A percentile compares a stretch with the other conserved stretches of the same genome.
phyloP scores from a whole-genome alignment of 2,329 filamentous ascomycete genomes.

The Apiospora kogelbergensis region DNA sequence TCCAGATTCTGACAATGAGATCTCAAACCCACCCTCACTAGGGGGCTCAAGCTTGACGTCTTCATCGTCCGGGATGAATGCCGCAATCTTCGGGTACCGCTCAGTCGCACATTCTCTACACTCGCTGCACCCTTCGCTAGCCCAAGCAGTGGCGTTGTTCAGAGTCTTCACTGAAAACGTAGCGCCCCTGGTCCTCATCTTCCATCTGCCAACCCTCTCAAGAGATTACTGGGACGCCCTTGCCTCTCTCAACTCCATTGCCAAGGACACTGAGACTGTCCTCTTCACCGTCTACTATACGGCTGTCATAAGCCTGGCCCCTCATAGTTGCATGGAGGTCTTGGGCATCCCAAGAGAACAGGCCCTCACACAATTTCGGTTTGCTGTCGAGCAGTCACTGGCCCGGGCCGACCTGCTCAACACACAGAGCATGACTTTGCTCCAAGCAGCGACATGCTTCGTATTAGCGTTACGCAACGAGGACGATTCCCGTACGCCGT shows the following conservation, averaged over 20 bases:
- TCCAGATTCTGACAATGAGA: conserved; percentile 14
- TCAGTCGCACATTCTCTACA: conserved; percentile 25
- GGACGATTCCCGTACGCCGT: conserved; percentile 1
- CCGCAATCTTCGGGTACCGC: conserved; percentile 25
- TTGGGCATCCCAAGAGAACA: not conserved
- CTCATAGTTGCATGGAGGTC: not conserved
- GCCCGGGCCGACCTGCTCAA: not conserved
- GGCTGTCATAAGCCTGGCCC: not conserved
- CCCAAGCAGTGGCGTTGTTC: conserved; percentile 24
- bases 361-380: not conserved
- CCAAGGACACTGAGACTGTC: conserved; percentile 20
- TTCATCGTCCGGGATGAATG: conserved; percentile 17
- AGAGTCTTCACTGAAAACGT: conserved; percentile 27
- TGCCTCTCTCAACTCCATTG: conserved; percentile 17
- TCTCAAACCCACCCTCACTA: not conserved
- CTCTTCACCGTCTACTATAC: conserved; percentile 6
- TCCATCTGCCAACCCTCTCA: conserved; percentile 29
- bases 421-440: conserved; percentile 4
- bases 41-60: not conserved
- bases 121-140: conserved; percentile 22
- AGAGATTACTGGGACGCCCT: conserved; percentile 12
- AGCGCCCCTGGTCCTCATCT: conserved; percentile 26
- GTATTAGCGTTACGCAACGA: conserved; percentile 1
- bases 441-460: not conserved
- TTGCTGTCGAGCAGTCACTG: conserved; percentile 4